Percentiles rank a stretch among this genome's conserved stretches.
These are phyloP conservation scores for Fusarium veterinarium DNA, from an alignment of 2,329 filamentous ascomycete genomes.

Conservation along the genomic window DNA sequence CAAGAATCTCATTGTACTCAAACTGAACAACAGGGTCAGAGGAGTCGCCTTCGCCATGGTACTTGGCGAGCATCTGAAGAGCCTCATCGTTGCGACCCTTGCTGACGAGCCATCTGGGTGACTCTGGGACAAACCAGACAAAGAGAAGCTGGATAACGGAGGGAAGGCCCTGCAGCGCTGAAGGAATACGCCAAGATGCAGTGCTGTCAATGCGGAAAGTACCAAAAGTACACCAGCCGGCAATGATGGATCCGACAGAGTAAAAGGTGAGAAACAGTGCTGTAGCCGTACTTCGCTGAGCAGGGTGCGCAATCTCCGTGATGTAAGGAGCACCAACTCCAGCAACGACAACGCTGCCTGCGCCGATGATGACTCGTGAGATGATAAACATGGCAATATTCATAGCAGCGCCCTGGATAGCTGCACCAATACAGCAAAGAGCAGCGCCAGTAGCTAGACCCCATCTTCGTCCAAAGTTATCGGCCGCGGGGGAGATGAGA, in stretches of 20 bases:
- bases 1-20: not conserved
- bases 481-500: not conserved
- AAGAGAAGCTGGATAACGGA: not conserved
- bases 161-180: not conserved
- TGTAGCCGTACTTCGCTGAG: not conserved
- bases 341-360: not conserved
- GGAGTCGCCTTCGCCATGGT: not conserved
- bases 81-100: not conserved
- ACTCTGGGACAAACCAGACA: not conserved
- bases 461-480: not conserved
- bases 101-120: not conserved
- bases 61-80: not conserved
- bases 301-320: not conserved
- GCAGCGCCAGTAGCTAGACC: not conserved
- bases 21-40: not conserved
- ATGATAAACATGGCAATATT: conserved; percentile 11
- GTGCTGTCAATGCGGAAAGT: not conserved
- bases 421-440: not conserved
- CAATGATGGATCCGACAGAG: not conserved
- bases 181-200: not conserved
- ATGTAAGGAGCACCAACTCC: not conserved
- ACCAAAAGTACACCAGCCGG: not conserved
- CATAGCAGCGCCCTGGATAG: not conserved
- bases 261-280: conserved; percentile 1
- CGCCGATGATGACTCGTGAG: not conserved